A percentile compares a stretch with the other conserved stretches of the same genome.
phyloP scores from a whole-genome alignment of 208 protist genomes.

The Leishmania turanica region DNA sequence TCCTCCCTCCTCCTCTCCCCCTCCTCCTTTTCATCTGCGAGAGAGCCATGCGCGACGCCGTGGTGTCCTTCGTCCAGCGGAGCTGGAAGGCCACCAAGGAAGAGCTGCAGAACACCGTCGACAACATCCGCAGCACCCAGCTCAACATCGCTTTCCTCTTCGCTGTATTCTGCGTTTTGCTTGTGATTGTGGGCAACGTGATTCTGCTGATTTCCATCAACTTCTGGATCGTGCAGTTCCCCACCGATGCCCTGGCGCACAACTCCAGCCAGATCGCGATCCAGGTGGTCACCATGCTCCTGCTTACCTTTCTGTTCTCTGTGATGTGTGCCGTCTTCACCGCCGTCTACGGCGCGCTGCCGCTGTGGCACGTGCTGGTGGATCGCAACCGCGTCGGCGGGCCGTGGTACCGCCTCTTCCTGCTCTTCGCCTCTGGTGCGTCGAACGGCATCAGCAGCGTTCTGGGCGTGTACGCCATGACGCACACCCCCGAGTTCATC shows the following conservation, averaged over 20 bases:
- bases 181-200: conserved; percentile 80
- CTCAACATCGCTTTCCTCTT: conserved; percentile 47
- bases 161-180: conserved; percentile 62
- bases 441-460: conserved; percentile 64
- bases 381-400: conserved; percentile 56
- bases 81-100: conserved; percentile 30
- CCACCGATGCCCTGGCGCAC: conserved; percentile 25
- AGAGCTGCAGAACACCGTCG: conserved; percentile 29
- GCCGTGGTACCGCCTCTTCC: conserved; percentile 59
- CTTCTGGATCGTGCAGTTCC: conserved; percentile 75
- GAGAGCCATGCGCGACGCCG: conserved; percentile 8
- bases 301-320: conserved; percentile 60
- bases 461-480: conserved; percentile 64
- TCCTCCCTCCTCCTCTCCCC: too few species aligned
- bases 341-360: conserved; percentile 37
- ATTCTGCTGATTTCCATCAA: conserved; percentile 76
- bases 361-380: conserved; percentile 53
- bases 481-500: conserved; percentile 77
- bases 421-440: conserved; percentile 75
- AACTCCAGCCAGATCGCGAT: conserved; percentile 75
- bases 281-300: conserved; percentile 60
- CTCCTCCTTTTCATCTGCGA: background rate
- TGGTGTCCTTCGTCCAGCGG: conserved; percentile 6
- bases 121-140: conserved; percentile 42
- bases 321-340: conserved; percentile 39